phyloP scores from a whole-genome alignment of 257 asterid species.

The Solanum piurae region DNA sequence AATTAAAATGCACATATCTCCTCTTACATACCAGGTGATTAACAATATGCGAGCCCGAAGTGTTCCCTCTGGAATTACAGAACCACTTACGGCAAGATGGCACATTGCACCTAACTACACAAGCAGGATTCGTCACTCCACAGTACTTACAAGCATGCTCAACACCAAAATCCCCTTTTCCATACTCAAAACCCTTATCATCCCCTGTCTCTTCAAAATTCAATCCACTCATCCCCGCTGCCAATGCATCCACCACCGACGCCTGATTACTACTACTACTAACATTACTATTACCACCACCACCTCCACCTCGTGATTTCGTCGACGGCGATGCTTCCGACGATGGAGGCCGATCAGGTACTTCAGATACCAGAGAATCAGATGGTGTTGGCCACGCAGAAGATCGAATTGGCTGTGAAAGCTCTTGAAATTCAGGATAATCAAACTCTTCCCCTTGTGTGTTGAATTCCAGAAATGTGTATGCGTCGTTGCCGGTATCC shows the following conservation, averaged over 20 bases:
- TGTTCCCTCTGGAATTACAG: conserved; percentile 96
- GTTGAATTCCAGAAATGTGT: conserved; percentile 86
- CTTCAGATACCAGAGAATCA: conserved; percentile 35
- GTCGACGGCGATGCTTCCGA: conserved; percentile 46
- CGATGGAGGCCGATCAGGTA: conserved; percentile 35
- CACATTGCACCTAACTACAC: conserved; percentile 91
- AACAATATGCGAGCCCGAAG: conserved; percentile 98
- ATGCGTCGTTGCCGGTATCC: conserved; percentile 80
- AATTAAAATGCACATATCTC: background rate
- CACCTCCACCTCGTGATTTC: conserved; percentile 29
- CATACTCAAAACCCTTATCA: conserved; percentile 80
- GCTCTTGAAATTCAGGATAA: conserved; percentile 84
- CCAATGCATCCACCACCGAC: conserved; percentile 67
- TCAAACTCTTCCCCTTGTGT: conserved; percentile 90
- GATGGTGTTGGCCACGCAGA: conserved; percentile 84
- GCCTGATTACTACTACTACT: conserved; percentile 35
- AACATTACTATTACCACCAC: background rate
- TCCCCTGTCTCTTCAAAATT: conserved; percentile 92
- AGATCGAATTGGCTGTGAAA: conserved; percentile 87
- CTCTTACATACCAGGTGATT: conserved; percentile 83
- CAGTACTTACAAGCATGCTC: conserved; percentile 97
- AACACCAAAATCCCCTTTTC: conserved; percentile 72
- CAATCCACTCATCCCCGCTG: conserved; percentile 92
- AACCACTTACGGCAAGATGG: conserved; percentile 97
- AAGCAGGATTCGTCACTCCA: conserved; percentile 93